Evolutionary conservation across 768 basidiomycete species (phyloP), one percentile per base, ranked within the genome.

Genomic region (Russula dissimulans): DNA sequence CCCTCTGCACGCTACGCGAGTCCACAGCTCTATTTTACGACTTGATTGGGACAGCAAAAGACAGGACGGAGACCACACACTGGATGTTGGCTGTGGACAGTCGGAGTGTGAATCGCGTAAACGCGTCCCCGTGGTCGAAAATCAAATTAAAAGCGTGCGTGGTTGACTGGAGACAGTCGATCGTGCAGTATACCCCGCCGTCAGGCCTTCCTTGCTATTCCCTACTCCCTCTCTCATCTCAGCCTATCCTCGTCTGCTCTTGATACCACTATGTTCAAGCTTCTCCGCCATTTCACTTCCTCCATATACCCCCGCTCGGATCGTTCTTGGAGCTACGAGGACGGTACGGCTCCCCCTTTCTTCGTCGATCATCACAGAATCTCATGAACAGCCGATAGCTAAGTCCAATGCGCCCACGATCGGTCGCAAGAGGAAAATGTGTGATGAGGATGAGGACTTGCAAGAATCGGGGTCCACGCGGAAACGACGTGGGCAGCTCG

Each of bases 321-420:
- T 71, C 77, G 85, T 60, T 85, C 86, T 38, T 89, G 87, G 88
- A 78, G 79, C 66, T 86, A 89, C 57, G 87, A 90, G 69, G 83
- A 87, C 76, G 32, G 48, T 59, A 49, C 51, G 43, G 12, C 6
- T 5, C 39, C 36, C 34, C 41, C 52, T 53, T 61, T 55, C 54
- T 53, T 47, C 47, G 49, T 54, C 36, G 34, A 39, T 52, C 31
- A 64, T 43, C 31, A 41, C 54, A 12, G n/a, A 34, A 51, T 64
- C 58, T 63, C 34, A 54, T 29, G 10, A 46, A 44, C 12, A 38
- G 26, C 49, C 52, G 48, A 39, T 67, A 90, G 87, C 86, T 32
- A 87, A 88, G 1, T 88, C 87, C 29, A 86, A 82, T 67, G 86
- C 87, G 3, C 87, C 87, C 0, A 80, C 80, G 48, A 81, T 81